A percentile compares a stretch with the other conserved stretches of the same genome.
These are phyloP conservation scores for Gentiana straminea DNA, from an alignment of 257 asterid species.

Conservation along the genomic window DNA sequence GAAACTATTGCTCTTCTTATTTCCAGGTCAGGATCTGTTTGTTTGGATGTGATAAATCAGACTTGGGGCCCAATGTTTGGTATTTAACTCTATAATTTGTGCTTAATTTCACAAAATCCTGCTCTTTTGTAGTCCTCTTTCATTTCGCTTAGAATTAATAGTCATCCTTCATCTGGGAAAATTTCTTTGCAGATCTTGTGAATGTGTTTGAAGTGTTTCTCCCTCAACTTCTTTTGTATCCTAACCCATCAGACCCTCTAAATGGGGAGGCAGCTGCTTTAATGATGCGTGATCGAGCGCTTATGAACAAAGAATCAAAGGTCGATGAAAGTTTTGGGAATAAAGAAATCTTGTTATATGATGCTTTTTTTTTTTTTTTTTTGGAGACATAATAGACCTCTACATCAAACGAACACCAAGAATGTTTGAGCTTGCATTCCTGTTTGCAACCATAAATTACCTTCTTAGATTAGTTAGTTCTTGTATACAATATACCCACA, in stretches of 20 bases:
- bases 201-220: constrained; percentile 92
- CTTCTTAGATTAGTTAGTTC: no score
- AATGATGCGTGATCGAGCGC: constrained; percentile 84
- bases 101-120: constrained; percentile 10
- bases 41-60: constrained; percentile 93
- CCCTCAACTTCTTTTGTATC: constrained; percentile 90
- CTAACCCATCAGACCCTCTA: constrained; percentile 93
- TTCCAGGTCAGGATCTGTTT: constrained; percentile 95
- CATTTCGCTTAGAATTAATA: not conserved
- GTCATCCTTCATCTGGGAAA: not conserved
- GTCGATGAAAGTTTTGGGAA: no score
- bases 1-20: constrained; percentile 5
- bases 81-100: constrained; percentile 15
- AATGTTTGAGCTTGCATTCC: no score
- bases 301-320: constrained; percentile 82
- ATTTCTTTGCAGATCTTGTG: constrained; percentile 51
- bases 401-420: no score
- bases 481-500: no score
- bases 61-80: constrained; percentile 99
- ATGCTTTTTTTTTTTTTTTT: no score
- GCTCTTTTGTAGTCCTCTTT: not conserved
- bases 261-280: constrained; percentile 96
- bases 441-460: no score
- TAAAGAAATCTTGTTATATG: no score
- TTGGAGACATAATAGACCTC: no score